Conservation (phyloP, 139 green algal species). For the Chlamydomonas schloesseri region DNA sequence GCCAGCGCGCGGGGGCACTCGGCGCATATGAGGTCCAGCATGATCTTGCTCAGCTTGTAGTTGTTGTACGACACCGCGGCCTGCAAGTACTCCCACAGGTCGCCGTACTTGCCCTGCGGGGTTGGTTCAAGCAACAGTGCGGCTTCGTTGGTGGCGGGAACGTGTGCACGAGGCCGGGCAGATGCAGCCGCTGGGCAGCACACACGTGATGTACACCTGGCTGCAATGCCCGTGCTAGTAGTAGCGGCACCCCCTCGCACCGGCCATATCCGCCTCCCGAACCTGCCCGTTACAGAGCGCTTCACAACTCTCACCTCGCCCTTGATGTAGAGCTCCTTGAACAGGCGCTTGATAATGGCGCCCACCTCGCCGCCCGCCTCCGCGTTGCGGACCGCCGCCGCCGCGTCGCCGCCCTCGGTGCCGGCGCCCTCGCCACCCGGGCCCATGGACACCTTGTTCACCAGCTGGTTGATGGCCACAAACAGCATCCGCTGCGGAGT, state of each 20-base stretch:
- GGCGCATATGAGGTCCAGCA: conserved; percentile 18
- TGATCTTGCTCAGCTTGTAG: conserved; percentile 34
- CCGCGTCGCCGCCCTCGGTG: neutral
- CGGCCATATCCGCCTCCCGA: too few species aligned
- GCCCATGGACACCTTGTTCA: neutral
- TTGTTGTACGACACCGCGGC: conserved; percentile 29
- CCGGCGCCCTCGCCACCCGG: neutral
- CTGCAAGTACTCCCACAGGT: conserved; percentile 30
- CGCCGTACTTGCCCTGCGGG: conserved; percentile 30
- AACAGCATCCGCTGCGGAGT: conserved; percentile 32
- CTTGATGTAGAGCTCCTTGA: conserved; percentile 42
- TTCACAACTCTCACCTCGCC: conserved; percentile 10
- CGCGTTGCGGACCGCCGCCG: neutral
- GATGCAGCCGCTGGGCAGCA: neutral
- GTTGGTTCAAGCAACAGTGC: neutral
- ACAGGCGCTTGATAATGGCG: conserved; percentile 40
- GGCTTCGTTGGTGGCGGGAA: neutral
- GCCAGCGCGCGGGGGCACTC: conserved; percentile 23
- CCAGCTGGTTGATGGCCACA: conserved; percentile 29
- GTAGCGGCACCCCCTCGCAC: too few species aligned
- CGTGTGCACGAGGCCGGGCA: neutral
- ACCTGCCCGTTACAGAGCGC: too few species aligned
- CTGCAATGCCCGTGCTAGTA: too few species aligned
- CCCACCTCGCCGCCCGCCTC: conserved; percentile 39
- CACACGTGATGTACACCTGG: too few species aligned